These are phyloP conservation scores for Stemphylium vesicarium DNA, from an alignment of 2,329 filamentous ascomycete species.

Conservation along the genomic window DNA sequence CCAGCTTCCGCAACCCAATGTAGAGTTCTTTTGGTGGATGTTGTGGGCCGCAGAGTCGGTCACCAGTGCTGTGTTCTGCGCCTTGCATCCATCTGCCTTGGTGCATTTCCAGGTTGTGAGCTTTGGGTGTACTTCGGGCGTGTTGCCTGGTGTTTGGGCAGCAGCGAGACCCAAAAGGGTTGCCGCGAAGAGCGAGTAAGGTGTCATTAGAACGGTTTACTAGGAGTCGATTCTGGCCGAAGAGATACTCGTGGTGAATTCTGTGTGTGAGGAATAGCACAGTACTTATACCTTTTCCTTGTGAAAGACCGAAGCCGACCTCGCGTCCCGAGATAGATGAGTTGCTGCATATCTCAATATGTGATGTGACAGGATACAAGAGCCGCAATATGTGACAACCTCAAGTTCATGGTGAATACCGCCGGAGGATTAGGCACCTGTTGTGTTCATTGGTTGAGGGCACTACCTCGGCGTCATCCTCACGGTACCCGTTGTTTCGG, in stretches of 20 bases:
- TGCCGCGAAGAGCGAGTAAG: constrained; percentile 32
- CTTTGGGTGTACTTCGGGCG: constrained; percentile 58
- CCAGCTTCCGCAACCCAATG: constrained; percentile 43
- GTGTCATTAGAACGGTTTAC: constrained; percentile 17
- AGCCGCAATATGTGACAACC: no score
- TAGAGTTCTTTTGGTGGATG: constrained; percentile 51
- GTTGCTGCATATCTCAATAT: no score
- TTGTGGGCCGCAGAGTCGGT: constrained; percentile 57
- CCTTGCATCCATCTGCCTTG: constrained; percentile 56
- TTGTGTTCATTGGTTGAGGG: constrained; percentile 8
- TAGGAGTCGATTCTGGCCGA: no score
- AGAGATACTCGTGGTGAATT: no score
- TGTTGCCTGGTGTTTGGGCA: constrained; percentile 41
- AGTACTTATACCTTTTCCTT: no score
- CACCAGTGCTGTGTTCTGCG: constrained; percentile 58
- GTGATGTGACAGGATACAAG: no score
- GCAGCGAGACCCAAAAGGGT: constrained; percentile 35
- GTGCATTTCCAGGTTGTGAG: constrained; percentile 62
- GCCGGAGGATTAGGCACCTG: not conserved
- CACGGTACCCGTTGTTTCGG: constrained; percentile 17
- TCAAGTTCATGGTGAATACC: not conserved
- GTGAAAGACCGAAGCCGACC: no score
- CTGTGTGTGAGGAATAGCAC: no score
- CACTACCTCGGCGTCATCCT: constrained; percentile 6
- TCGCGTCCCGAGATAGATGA: no score